These are phyloP conservation scores for Tylopilus sp. DNA, from an alignment of 768 basidiomycete species.

Conservation along the genomic window DNA sequence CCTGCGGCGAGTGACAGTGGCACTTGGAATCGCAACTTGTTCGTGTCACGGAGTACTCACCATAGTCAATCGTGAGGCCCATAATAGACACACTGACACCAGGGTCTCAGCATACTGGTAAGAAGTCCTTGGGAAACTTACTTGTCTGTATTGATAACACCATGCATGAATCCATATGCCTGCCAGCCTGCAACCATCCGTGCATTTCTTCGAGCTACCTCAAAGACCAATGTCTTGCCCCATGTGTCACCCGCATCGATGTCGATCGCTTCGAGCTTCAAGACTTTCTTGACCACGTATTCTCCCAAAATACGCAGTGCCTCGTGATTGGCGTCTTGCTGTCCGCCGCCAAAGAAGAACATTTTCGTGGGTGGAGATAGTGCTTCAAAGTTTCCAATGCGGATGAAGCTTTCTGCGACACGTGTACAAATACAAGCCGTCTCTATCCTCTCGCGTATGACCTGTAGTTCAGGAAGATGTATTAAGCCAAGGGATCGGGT, in stretches of 20 bases:
- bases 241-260: conserved; percentile 51
- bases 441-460: conserved; percentile 72
- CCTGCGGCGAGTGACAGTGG: conserved; percentile 38
- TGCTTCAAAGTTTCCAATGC: conserved; percentile 89
- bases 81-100: conserved; percentile 62
- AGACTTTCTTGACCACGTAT: conserved; percentile 65
- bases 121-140: conserved; percentile 28
- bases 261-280: conserved; percentile 43
- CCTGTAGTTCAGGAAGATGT: conserved; percentile 67
- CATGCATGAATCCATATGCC: conserved; percentile 91
- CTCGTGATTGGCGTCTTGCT: conserved; percentile 73
- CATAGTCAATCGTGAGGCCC: conserved; percentile 77
- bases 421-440: conserved; percentile 74
- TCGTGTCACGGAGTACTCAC: conserved; percentile 26
- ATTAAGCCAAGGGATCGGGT: conserved; percentile 83
- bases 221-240: conserved; percentile 70
- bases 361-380: conserved; percentile 63
- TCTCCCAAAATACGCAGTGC: conserved; percentile 70
- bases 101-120: conserved; percentile 4
- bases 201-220: conserved; percentile 82
- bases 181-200: conserved; percentile 96
- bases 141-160: conserved; percentile 98
- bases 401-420: conserved; percentile 85
- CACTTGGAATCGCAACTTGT: neutral
- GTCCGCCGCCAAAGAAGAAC: conserved; percentile 74